Evolutionary conservation across 2,329 filamentous ascomycete species (phyloP), one percentile per base, ranked within the genome.

Genomic region (Penicillium sp.): DNA sequence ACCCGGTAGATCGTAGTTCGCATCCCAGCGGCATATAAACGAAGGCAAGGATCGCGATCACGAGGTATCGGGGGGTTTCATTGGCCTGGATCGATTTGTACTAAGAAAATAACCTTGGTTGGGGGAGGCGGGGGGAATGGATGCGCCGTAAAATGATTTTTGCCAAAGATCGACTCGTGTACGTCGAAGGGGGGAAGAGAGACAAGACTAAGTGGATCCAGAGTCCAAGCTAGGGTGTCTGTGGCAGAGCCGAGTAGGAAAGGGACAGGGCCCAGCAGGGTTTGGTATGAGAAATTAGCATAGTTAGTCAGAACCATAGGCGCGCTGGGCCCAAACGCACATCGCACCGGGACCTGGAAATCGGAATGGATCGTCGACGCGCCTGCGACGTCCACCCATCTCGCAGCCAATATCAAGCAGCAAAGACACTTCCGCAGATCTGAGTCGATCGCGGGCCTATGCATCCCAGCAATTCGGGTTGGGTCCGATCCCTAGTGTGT

Each of bases 401-500:
- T 39, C 2, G 18, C 36, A 21, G 4, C 34, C 34, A 39, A 39
- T 23, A 39, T 39, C 18, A 4, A 38, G 34, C 8, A 39, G 18
- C 5, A 10, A 12, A 38, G 8, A 38, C 34, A 18, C n/a, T 36
- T 3, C 4, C 34, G 34, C n/a, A n/a, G 34, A 36, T 36, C 16
- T 38, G 34, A 34, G 46, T 29, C 38, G 45, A 47, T 52, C 47
- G 41, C 47, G 45, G 51, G 43, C 38, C 16, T 47, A 41, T 50
- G 50, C 44, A 57, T 59, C 54, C 59, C 58, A 62, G 56, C 28
- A 39, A 21, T 44, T 49, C 33, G 57, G 55, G 47, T 56, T 31
- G 53, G 55, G 43, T 51, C 57, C 56, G 53, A 57, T 58, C 49
- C 36, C 39, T 16, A 36, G 36, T 43, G 46, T 46, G 29, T 33